phyloP scores from a whole-genome alignment of 306 rosid species.

The Castanospermum australe region DNA sequence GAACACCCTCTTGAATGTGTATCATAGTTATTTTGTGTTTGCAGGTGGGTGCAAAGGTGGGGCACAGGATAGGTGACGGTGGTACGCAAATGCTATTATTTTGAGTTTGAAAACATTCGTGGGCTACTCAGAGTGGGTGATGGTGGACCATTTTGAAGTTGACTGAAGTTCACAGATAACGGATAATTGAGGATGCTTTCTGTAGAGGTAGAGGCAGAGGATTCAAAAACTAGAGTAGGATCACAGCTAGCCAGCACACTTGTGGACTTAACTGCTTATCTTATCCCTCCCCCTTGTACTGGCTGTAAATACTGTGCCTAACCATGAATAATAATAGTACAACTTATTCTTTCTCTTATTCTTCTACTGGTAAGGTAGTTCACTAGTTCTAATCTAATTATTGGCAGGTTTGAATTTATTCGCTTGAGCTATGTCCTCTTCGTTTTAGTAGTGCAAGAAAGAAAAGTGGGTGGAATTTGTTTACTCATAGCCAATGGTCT shows the following conservation, averaged over 20 bases:
- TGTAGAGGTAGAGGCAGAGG: not conserved
- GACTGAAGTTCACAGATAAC: not conserved
- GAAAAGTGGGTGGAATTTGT: not conserved
- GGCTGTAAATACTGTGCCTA: not conserved
- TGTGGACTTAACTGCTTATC: no score
- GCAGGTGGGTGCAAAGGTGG: not conserved
- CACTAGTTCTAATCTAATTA: not conserved
- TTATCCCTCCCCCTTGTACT: not conserved
- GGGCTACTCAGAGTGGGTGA: not conserved
- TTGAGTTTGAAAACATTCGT: not conserved
- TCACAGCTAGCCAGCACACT: not conserved
- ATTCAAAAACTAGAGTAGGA: not conserved
- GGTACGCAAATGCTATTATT: not conserved
- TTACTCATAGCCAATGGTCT: not conserved
- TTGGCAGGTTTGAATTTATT: not conserved
- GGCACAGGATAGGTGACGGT: not conserved
- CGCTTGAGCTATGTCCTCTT: not conserved
- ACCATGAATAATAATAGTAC: not conserved
- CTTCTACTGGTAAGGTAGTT: not conserved
- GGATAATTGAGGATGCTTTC: not conserved
- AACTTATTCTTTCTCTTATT: not conserved
- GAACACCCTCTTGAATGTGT: not conserved
- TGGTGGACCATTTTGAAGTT: constrained; percentile 6
- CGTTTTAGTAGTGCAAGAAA: not conserved
- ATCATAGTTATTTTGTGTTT: not conserved